Percentiles rank a stretch among this genome's conserved stretches.
Evolutionary conservation across 345 rosid genomes (phyloP).

Genomic region (Syzygium jambos): DNA sequence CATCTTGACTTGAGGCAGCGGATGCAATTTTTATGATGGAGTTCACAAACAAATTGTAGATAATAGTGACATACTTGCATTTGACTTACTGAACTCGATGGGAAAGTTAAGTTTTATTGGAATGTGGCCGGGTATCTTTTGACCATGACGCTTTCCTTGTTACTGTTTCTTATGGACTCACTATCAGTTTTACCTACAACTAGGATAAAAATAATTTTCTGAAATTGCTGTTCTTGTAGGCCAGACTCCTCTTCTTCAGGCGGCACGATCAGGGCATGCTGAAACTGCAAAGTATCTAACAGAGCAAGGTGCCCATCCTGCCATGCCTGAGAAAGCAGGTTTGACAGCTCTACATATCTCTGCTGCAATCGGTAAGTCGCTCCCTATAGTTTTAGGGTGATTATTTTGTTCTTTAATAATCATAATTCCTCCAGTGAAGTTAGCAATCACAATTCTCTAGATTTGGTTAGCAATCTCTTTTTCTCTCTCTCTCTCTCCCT

Average conservation of each 20-base stretch:
- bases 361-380: slow-evolving; percentile 53
- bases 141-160: background rate
- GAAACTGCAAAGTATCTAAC: slow-evolving; percentile 63
- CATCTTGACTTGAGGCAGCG: background rate
- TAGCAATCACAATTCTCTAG: too few species aligned
- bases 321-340: slow-evolving; percentile 63
- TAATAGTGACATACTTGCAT: background rate
- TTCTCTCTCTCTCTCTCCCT: too few species aligned
- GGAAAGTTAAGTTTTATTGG: background rate
- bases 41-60: background rate
- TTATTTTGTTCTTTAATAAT: background rate
- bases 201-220: too few species aligned
- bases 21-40: background rate
- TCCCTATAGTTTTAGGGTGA: background rate
- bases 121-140: background rate
- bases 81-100: background rate
- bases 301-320: slow-evolving; percentile 66
- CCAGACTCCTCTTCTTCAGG: slow-evolving; percentile 84
- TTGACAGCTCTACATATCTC: slow-evolving; percentile 81
- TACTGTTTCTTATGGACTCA: background rate
- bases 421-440: too few species aligned
- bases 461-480: too few species aligned
- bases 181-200: too few species aligned
- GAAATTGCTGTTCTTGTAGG: slow-evolving; percentile 24
- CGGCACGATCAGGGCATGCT: slow-evolving; percentile 78